phyloP scores from a whole-genome alignment of 345 rosid genomes.

The Brassica napus region DNA sequence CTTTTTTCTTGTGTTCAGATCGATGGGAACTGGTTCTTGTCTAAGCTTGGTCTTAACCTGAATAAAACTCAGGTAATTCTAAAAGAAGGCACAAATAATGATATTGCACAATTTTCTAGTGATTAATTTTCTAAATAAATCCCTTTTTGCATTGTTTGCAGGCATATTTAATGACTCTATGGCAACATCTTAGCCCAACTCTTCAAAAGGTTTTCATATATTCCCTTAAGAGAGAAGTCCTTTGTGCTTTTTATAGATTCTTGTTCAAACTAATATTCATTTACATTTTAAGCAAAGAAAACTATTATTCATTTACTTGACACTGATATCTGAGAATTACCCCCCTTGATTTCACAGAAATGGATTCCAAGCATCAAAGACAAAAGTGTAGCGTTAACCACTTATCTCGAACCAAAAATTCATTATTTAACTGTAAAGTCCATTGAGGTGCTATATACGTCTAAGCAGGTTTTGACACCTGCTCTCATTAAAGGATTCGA shows the following conservation, averaged over 20 bases:
- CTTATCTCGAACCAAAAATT: constrained; percentile 4
- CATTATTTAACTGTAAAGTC: constrained; percentile 26
- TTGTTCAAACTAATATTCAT: background rate
- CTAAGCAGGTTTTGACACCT: constrained; percentile 24
- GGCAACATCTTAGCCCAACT: constrained; percentile 41
- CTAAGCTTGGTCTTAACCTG: constrained; percentile 33
- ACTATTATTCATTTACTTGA: background rate
- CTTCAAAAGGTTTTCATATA: constrained; percentile 32
- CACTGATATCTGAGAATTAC: background rate
- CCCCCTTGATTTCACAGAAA: constrained; percentile 24
- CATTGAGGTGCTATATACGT: constrained; percentile 31
- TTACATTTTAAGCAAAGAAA: background rate
- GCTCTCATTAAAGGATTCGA: constrained; percentile 28
- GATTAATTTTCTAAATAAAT: background rate
- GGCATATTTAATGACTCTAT: constrained; percentile 31
- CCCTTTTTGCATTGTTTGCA: constrained; percentile 4
- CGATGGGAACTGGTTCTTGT: constrained; percentile 34
- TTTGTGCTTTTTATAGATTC: background rate
- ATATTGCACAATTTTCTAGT: background rate
- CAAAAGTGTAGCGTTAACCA: background rate
- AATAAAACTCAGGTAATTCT: constrained; percentile 40
- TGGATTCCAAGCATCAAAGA: constrained; percentile 40
- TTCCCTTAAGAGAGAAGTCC: background rate
- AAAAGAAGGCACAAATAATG: background rate
- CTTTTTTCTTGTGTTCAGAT: constrained; percentile 26